Base-by-base conservation (phyloP, 805 yeast species). In the Metschnikowia reukaufii region DNA sequence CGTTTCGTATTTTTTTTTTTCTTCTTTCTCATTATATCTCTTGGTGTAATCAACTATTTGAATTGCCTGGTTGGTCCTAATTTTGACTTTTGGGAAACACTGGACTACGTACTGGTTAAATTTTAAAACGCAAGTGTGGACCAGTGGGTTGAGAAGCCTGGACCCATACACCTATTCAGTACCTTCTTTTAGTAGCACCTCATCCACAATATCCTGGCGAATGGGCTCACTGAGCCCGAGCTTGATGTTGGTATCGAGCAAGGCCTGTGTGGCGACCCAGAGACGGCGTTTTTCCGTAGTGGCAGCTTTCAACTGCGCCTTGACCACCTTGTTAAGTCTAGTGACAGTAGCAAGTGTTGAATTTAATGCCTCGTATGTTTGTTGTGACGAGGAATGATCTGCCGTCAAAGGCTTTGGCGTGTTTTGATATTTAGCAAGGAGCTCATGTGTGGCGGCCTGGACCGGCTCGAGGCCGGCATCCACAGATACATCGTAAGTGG, bases 201-300 rank as follows among this genome's bases (percentile, higher is more conserved):
- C 55, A 40, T 60, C 64, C 31, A 55, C 42, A 18, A 42, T 48
- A 42, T 57, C 61, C n/a, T n/a, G n/a, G n/a, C n/a, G n/a, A n/a
- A n/a, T 32, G 49, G 27, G 17, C 37, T 42, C 8, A 35, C 21
- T 12, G 23, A 72, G 56, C 1, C 73, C 78, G 8, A 68, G 42
- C 32, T 58, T 48, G 21, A 74, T 60, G 44, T 72, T 74, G 4
- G 74, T 72, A 44, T 77, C 77, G 20, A 78, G 51, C 15, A 77
- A 55, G 9, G 67, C 47, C 48, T 77, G 81, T 44, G 73, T 78
- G 6, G 62, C 53, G 5, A 62, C 45, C 74, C 76, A 76, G 21
- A 73, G 49, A 30, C 64, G 58, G 31, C 79, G 62, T 36, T 68
- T 67, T 34, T 64, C 62, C 36, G 61, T 55, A 12, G 67, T 46